Evolutionary conservation across 2,329 filamentous ascomycete genomes (phyloP), one percentile per base, ranked within the genome.

Genomic region (Alternaria arborescens): DNA sequence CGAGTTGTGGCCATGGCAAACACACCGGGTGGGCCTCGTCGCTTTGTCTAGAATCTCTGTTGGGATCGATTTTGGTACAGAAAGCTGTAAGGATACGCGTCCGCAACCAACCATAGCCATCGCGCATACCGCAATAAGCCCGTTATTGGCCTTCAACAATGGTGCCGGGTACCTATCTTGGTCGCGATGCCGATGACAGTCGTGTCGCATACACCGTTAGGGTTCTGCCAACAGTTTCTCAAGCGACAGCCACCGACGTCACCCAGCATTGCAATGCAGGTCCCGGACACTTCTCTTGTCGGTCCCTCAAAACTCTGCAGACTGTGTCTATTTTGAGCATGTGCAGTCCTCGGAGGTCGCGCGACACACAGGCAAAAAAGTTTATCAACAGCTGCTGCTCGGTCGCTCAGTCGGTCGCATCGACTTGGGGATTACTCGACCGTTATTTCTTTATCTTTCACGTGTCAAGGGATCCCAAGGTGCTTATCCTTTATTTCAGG

Each of bases 21-120:
- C 46, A 38, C 28, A 54, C 12, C 38, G 58, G 58, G 66, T 65
- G 68, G 66, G 57, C 44, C 64, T 53, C 5, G 24, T 52, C 34
- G 46, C 46, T 32, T 38, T 44, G 40, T 55, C 58, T 58, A 59
- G 57, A 60, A 44, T 50, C 18, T 52, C 40, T 66, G 68, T 69
- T 69, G 65, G 61, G 64, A 67, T 41, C 42, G 55, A 50, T n/a
- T 55, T 53, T 38, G 48, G 46, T 54, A 48, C 24, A 40, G 42
- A 52, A 42, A 14, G 53, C 54, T 41, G 32, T 32, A 52, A 18
- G 32, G 22, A 24, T 28, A 52, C 42, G 34, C 41, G 36, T 46
- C 18, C 36, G 34, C 52, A 36, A 26, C 55, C 55, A 62, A 60
- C 55, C 41, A 65, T 20, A 24, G 24, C 14, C 22, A 38, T 50